phyloP scores from a whole-genome alignment of 108 stramenopile genomes.

The Cyclotella choctawhatcheeana region DNA sequence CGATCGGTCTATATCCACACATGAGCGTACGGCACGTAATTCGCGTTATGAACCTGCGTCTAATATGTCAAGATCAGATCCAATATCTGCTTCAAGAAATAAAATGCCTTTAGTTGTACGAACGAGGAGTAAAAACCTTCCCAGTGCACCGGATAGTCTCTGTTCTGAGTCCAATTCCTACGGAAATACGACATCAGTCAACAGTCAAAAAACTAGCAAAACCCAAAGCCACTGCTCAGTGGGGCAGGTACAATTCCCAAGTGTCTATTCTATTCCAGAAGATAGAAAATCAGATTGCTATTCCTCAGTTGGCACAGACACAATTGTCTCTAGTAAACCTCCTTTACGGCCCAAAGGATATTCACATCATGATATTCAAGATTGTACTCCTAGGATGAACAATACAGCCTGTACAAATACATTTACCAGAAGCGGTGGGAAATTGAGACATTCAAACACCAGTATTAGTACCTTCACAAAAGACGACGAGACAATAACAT shows the following conservation, averaged over 20 bases:
- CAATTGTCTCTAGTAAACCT: constrained; percentile 1
- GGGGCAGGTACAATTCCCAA: not conserved
- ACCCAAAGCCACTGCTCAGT: not conserved
- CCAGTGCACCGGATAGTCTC: too few species aligned
- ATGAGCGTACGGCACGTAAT: not conserved
- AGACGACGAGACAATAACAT: not conserved
- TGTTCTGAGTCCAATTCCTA: too few species aligned
- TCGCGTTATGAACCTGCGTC: constrained; percentile 13
- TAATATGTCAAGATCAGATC: not conserved
- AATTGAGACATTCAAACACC: not conserved
- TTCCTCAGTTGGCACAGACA: not conserved
- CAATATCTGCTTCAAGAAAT: not conserved
- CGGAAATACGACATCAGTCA: too few species aligned
- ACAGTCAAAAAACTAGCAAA: not conserved
- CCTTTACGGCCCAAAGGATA: not conserved
- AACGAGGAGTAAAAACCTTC: not conserved
- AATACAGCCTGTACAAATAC: not conserved
- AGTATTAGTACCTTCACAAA: constrained; percentile 5
- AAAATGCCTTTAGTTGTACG: not conserved
- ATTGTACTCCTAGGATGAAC: constrained; percentile 4
- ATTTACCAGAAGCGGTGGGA: not conserved
- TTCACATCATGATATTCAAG: too few species aligned
- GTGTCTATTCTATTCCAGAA: not conserved
- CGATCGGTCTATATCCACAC: constrained; percentile 5
- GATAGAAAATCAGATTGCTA: not conserved